A percentile compares a stretch with the other conserved stretches of the same genome.
Evolutionary conservation across 257 asterid genomes (phyloP).

Genomic region (Nicotiana paniculata): DNA sequence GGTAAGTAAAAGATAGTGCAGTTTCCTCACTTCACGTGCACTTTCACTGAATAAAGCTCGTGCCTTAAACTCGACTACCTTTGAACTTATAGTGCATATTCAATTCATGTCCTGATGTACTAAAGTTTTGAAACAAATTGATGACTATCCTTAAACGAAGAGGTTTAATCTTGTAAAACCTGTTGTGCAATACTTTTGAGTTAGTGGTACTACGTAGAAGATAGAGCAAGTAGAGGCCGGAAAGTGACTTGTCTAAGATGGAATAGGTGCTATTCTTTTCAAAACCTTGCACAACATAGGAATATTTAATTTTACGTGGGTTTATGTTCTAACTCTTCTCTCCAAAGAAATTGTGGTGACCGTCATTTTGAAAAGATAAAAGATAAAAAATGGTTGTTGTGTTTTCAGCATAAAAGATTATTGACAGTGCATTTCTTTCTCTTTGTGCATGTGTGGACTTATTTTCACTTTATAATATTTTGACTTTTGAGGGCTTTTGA

Average conservation of each 20-base stretch:
- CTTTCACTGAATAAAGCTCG: neutral
- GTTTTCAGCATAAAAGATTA: neutral
- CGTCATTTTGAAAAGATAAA: neutral
- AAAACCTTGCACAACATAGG: neutral
- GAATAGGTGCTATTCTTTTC: neutral
- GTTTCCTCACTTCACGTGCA: neutral
- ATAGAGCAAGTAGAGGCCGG: neutral
- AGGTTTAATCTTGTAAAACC: neutral
- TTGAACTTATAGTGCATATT: neutral
- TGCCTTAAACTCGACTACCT: neutral
- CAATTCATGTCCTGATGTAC: neutral
- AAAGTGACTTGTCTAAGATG: neutral
- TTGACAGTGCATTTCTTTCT: neutral
- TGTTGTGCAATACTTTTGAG: neutral
- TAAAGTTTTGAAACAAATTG: neutral
- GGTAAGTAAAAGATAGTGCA: slow-evolving; percentile 39
- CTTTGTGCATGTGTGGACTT: neutral
- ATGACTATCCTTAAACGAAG: neutral
- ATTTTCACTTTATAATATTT: neutral
- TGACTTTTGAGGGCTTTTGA: neutral
- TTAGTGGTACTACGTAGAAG: neutral
- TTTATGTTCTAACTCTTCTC: neutral
- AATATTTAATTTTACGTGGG: neutral
- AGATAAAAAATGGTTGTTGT: neutral
- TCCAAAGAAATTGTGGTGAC: neutral